Evolutionary conservation across 139 green algal genomes (phyloP), one percentile per base, ranked within the genome.

Genomic region (Coelastrella sp.): DNA sequence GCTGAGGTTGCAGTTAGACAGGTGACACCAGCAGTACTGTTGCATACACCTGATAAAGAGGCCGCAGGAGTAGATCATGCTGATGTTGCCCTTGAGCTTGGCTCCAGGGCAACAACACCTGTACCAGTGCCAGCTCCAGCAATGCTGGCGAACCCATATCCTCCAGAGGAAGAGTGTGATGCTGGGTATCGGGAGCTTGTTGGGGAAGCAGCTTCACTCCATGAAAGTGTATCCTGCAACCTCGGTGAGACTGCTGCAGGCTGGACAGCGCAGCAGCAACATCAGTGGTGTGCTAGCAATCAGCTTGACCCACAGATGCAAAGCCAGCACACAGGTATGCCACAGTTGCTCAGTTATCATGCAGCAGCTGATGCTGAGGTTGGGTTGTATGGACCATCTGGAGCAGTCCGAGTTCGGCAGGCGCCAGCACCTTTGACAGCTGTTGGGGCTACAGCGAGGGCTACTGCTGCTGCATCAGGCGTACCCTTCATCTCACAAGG

Each of bases 61-160:
- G n/a, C n/a, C n/a, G n/a, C n/a, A n/a, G n/a, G n/a, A n/a, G n/a
- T n/a, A n/a, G n/a, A n/a, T n/a, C n/a, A n/a, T n/a, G n/a, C n/a
- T n/a, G n/a, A n/a, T n/a, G n/a, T n/a, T n/a, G n/a, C n/a, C n/a
- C n/a, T n/a, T 43, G 72, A 38, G 35, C 6, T 23, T 35, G 0
- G 17, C 38, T 1, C n/a, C 8, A 59, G 25, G 13, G 30, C 21
- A n/a, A 57, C 72, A 64, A 6, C 25, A 40, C 15, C 45, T 57
- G 27, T n/a, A 79, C 13, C 72, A 81, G 73, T 59, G 25, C 48
- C 50, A n/a, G 73, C 73, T 53, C 7, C 13, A 63, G 23, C 40
- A 40, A 25, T 60, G 40, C 34, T 35, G 15, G 17, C 37, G 30
- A 15, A 9, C 9, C 0, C n/a, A 51, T 51, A 40, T 8, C 27